Percentiles rank a stretch among this genome's conserved stretches.
Evolutionary conservation across 2,329 filamentous ascomycete species (phyloP).

Genomic region (Stemphylium vesicarium): DNA sequence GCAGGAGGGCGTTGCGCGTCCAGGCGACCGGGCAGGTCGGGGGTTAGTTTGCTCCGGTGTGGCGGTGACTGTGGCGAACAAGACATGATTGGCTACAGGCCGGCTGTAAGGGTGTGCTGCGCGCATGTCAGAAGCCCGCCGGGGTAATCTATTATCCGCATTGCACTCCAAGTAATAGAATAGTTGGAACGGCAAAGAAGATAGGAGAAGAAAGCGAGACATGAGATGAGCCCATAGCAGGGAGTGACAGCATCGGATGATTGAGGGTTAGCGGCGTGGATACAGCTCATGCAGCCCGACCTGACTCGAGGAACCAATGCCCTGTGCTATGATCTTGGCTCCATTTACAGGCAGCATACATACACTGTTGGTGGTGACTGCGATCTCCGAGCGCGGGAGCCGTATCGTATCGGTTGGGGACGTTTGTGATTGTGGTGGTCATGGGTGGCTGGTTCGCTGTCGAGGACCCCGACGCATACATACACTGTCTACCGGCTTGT

Average conservation of each 20-base stretch:
- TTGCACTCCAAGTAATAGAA: neutral
- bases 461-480: too few species aligned
- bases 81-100: conserved; percentile 7
- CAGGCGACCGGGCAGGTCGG: conserved; percentile 20
- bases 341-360: neutral
- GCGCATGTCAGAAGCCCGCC: neutral
- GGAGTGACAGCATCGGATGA: too few species aligned
- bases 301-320: neutral
- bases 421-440: too few species aligned
- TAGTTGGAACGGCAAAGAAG: neutral
- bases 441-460: too few species aligned
- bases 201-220: neutral
- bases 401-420: too few species aligned
- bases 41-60: conserved; percentile 28
- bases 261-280: neutral
- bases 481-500: too few species aligned
- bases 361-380: too few species aligned
- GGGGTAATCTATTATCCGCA: conserved; percentile 1
- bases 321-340: too few species aligned
- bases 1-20: conserved; percentile 38
- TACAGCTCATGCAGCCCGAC: neutral
- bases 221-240: too few species aligned
- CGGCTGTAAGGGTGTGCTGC: neutral
- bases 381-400: too few species aligned
- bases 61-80: conserved; percentile 27